Evolutionary conservation across 495 filamentous ascomycete genomes (phyloP), one percentile per base, ranked within the genome.

Genomic region (Aspergillus nanangensis): DNA sequence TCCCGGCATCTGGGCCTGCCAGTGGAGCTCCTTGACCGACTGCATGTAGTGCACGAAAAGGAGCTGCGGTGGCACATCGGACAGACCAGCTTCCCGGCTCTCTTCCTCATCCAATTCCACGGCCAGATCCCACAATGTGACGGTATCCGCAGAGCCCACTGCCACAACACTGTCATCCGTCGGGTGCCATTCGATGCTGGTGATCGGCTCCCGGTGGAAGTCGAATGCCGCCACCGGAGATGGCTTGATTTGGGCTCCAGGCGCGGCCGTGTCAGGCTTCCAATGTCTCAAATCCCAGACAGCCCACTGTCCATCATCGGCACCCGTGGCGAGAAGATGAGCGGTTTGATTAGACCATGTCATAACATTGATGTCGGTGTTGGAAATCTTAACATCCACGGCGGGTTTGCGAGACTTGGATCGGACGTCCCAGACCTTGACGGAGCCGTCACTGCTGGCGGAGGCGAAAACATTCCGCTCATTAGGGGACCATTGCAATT

Each of bases 81-180:
- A 79, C 33, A 92, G 81, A 20, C 85, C 92, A 3, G 82, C 91
- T 4, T 90, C 90, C 50, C 92, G 87, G 67, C 79, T 87, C 76
- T 96, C 92, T 70, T 98, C 93, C 56, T 96, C 93, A 55, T 98
- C 93, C 45, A 97, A 53, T 69, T 98, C 93, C 31, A 98, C 93
- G 3, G 89, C 87, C 61, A 98, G 62, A 83, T 98, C 93, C 93
- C 93, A 98, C 35, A 96, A 71, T 1, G 93, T 96, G 19, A 96
- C 77, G 8, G 91, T 95, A 61, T 98, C 93, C 14, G 90, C 93
- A 2, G 88, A 88, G 8, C 87, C 91, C 15, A 96, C 90, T 5
- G 88, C 87, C 13, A 98, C 82, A 45, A 96, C 92, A 63, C 84
- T 90, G 68, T 98, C 92, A 53, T 98, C 93, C 3, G 86, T 87